Percentiles rank a stretch among this genome's conserved stretches.
Evolutionary conservation across 768 basidiomycete species (phyloP).

Genomic region (Boletus sp.): DNA sequence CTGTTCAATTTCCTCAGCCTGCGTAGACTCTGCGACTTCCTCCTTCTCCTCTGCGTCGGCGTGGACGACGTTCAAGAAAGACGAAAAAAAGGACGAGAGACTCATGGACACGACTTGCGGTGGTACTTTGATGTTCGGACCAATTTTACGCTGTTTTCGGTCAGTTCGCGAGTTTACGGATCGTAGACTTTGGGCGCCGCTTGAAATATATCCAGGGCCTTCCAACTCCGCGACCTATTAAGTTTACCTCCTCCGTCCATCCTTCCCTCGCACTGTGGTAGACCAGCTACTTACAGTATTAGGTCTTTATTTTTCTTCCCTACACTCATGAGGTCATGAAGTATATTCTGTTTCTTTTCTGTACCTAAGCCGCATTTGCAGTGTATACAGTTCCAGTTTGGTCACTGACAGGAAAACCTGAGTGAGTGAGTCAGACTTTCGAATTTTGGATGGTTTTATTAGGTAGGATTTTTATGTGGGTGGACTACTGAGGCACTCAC

Average conservation of each 20-base stretch:
- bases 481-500: neutral
- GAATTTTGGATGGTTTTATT: neutral
- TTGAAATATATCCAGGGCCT: conserved; percentile 1
- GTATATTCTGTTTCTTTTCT: neutral
- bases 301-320: neutral
- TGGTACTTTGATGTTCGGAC: conserved; percentile 2
- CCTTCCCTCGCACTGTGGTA: no score
- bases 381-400: neutral
- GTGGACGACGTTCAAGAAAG: conserved; percentile 39
- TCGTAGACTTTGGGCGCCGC: conserved; percentile 16
- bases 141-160: conserved; percentile 8
- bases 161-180: conserved; percentile 28
- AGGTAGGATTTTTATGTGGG: neutral
- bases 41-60: conserved; percentile 38
- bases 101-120: conserved; percentile 32
- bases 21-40: conserved; percentile 31
- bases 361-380: neutral
- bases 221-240: neutral
- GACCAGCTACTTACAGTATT: no score
- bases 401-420: neutral
- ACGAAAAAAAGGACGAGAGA: conserved; percentile 44
- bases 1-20: conserved; percentile 40
- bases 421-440: neutral
- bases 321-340: neutral
- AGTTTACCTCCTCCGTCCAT: no score